Percentiles rank a stretch among this genome's conserved stretches.
These are phyloP conservation scores for Candida freyschussii DNA, from an alignment of 1,139 yeast species.

Conservation along the genomic window DNA sequence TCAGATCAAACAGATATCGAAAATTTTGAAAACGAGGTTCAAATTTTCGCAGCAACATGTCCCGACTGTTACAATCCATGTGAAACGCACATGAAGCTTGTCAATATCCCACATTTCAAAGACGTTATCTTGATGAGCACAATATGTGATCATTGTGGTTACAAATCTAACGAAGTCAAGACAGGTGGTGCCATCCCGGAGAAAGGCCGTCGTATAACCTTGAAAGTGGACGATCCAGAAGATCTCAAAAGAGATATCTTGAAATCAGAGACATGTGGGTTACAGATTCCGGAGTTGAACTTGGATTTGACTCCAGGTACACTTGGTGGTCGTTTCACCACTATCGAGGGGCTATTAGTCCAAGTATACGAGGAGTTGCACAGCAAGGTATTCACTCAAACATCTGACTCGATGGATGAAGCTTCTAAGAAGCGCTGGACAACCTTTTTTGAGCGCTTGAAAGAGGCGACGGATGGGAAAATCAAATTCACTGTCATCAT, in stretches of 20 bases:
- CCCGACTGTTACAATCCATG: conserved; percentile 81
- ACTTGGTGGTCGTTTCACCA: conserved; percentile 95
- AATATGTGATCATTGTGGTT: conserved; percentile 88
- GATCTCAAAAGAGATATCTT: conserved; percentile 93
- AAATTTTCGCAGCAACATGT: conserved; percentile 88
- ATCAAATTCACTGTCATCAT: conserved; percentile 77
- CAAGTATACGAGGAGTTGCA: conserved; percentile 91
- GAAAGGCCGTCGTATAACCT: conserved; percentile 69
- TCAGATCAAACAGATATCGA: conserved; percentile 78
- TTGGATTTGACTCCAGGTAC: conserved; percentile 96
- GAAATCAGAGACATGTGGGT: conserved; percentile 90
- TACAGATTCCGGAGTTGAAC: conserved; percentile 79
- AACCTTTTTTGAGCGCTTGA: conserved; percentile 65
- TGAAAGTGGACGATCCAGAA: conserved; percentile 83
- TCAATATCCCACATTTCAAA: conserved; percentile 95
- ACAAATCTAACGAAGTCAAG: conserved; percentile 94
- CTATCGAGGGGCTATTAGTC: conserved; percentile 84
- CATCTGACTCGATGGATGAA: conserved; percentile 88
- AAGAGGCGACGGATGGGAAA: conserved; percentile 81
- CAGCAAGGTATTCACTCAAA: conserved; percentile 75
- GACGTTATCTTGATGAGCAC: conserved; percentile 97
- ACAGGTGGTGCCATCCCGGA: conserved; percentile 97
- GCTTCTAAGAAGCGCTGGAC: conserved; percentile 78
- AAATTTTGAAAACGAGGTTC: conserved; percentile 83
- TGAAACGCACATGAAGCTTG: conserved; percentile 94